A percentile compares a stretch with the other conserved stretches of the same genome.
These are phyloP conservation scores for Sporisorium exsertum DNA, from an alignment of 1,284 basidiomycete genomes.

Conservation along the genomic window DNA sequence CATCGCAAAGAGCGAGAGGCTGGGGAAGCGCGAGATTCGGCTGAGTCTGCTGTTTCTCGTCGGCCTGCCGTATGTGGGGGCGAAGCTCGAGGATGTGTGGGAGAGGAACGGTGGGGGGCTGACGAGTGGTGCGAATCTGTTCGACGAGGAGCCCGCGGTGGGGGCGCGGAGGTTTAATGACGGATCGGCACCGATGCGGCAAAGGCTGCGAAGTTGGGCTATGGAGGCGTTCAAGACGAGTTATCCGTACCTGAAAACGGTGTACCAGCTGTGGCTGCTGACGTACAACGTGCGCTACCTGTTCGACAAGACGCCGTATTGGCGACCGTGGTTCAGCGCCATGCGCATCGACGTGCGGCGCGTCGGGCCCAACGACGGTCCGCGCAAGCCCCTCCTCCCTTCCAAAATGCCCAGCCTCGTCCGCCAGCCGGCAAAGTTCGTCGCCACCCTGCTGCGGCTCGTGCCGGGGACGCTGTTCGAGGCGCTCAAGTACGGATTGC, in stretches of 20 bases:
- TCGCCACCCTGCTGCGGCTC: conserved; percentile 32
- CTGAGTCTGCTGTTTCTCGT: conserved; percentile 73
- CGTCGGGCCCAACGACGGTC: conserved; percentile 72
- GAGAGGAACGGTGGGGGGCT: conserved; percentile 88
- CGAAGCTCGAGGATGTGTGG: conserved; percentile 89
- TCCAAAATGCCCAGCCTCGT: conserved; percentile 47
- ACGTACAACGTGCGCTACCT: conserved; percentile 86
- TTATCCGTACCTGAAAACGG: conserved; percentile 85
- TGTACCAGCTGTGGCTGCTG: conserved; percentile 84
- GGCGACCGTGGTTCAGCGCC: conserved; percentile 90
- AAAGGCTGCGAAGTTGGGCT: not conserved
- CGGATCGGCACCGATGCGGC: not conserved
- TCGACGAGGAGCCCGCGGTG: conserved; percentile 64
- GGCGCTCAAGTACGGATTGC: conserved; percentile 80
- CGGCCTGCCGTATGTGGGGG: conserved; percentile 86
- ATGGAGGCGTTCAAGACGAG: conserved; percentile 53
- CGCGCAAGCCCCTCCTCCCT: conserved; percentile 39
- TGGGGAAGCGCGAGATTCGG: conserved; percentile 46
- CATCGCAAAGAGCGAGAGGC: conserved; percentile 31
- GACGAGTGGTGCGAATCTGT: conserved; percentile 73
- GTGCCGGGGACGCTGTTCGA: conserved; percentile 60
- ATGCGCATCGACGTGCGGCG: conserved; percentile 85
- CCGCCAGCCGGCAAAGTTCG: conserved; percentile 40
- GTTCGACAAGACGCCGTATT: conserved; percentile 86
- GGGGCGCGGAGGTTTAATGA: conserved; percentile 12